Evolutionary conservation across 2,329 filamentous ascomycete species (phyloP).

Genomic region (Colletotrichum cordylinicola): DNA sequence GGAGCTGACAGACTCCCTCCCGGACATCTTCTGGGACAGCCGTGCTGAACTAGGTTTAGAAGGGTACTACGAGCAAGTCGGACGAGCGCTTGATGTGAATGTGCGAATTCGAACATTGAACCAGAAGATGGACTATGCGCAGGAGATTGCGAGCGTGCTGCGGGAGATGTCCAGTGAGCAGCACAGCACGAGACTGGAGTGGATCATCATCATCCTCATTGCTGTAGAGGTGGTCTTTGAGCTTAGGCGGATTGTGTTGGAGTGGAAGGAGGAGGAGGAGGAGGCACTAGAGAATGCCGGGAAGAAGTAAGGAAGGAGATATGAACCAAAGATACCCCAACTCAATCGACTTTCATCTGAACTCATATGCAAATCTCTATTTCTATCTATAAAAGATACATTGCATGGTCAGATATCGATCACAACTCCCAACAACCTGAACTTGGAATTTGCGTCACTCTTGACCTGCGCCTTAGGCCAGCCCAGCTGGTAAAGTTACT

Average conservation of each 20-base stretch:
- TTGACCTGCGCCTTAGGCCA: neutral
- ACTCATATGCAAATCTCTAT: neutral
- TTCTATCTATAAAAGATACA: neutral
- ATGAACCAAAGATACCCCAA: neutral
- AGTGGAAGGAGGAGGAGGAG: conserved; percentile 54
- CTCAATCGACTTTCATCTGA: neutral
- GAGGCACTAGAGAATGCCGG: conserved; percentile 24
- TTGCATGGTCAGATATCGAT: neutral
- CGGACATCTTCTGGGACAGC: conserved; percentile 96
- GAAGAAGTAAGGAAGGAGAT: neutral
- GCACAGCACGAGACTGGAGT: conserved; percentile 86
- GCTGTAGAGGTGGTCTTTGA: conserved; percentile 92
- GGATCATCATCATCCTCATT: conserved; percentile 95
- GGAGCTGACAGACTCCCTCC: conserved; percentile 91
- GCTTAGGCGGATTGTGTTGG: conserved; percentile 74
- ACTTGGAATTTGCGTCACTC: neutral
- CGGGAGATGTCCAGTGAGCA: conserved; percentile 89
- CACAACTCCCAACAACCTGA: neutral
- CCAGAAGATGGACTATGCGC: conserved; percentile 97
- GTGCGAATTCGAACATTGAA: conserved; percentile 91
- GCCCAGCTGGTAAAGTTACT: neutral
- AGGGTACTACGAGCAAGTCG: conserved; percentile 94
- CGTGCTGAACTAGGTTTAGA: conserved; percentile 88
- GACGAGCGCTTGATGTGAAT: conserved; percentile 86
- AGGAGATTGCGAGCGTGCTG: conserved; percentile 90